These are phyloP conservation scores for Imleria badia DNA, from an alignment of 768 basidiomycete genomes.

Conservation along the genomic window DNA sequence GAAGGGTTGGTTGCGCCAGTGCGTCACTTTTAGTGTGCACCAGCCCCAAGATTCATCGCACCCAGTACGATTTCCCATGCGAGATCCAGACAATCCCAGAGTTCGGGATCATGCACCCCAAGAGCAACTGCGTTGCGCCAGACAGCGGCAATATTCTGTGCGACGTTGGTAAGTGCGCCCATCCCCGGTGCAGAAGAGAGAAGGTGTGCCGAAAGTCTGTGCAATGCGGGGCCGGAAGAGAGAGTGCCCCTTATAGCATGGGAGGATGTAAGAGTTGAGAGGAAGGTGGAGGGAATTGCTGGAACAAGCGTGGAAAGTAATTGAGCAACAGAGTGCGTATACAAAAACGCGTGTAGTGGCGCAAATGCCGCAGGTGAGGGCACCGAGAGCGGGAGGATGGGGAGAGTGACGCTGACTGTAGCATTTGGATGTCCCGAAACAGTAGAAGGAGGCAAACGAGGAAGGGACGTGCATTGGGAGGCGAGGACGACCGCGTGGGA, in stretches of 20 bases:
- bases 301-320: conserved; percentile 53
- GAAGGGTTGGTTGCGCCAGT: conserved; percentile 19
- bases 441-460: conserved; percentile 45
- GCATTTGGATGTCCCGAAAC: conserved; percentile 34
- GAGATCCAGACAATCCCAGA: conserved; percentile 68
- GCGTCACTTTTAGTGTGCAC: conserved; percentile 30
- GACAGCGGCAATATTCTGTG: conserved; percentile 55
- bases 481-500: conserved; percentile 71
- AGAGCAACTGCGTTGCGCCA: conserved; percentile 73
- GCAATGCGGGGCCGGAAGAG: conserved; percentile 50
- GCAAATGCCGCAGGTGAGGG: conserved; percentile 64
- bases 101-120: conserved; percentile 61
- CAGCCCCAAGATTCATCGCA: conserved; percentile 54
- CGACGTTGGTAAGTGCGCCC: conserved; percentile 48
- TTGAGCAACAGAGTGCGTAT: conserved; percentile 53
- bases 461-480: conserved; percentile 64
- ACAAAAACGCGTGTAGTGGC: conserved; percentile 61
- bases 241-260: conserved; percentile 40
- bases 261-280: conserved; percentile 31
- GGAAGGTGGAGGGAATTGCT: conserved; percentile 29
- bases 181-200: conserved; percentile 44
- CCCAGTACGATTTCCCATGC: conserved; percentile 68
- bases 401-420: conserved; percentile 44
- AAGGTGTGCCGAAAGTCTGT: conserved; percentile 55
- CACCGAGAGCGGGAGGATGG: conserved; percentile 61